Conservation (phyloP, 1,139 yeast genomes). For the Sugiyamaella grinbergsii region DNA sequence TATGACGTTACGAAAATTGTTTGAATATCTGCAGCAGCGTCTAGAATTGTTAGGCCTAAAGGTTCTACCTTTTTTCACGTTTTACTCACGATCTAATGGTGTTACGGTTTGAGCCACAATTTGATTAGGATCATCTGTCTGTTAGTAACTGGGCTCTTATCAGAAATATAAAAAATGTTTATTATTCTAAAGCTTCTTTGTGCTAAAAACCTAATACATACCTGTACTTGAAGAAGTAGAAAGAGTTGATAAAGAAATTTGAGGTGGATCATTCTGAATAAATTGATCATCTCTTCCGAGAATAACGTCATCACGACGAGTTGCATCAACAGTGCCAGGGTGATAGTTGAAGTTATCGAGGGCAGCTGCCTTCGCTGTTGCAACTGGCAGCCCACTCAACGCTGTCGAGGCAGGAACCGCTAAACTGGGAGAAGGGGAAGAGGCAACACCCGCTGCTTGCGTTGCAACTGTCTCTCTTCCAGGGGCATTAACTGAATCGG, state of each 20-base stretch:
- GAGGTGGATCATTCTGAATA: conserved; percentile 1
- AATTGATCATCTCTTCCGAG: background rate
- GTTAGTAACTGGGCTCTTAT: background rate
- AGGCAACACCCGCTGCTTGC: background rate
- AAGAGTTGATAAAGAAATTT: background rate
- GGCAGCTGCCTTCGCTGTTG: background rate
- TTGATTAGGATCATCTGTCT: background rate
- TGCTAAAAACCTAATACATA: conserved; percentile 11
- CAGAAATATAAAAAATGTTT: background rate
- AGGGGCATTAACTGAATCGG: background rate
- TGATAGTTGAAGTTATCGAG: background rate
- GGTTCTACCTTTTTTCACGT: background rate
- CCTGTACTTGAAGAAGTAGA: conserved; percentile 12
- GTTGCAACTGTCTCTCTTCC: background rate
- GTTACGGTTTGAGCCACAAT: background rate
- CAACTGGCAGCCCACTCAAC: background rate
- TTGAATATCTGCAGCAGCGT: conserved; percentile 6
- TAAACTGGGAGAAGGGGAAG: background rate
- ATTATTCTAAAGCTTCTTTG: conserved; percentile 5
- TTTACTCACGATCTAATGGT: background rate
- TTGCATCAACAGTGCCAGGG: background rate
- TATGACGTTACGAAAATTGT: conserved; percentile 12
- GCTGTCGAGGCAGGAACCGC: background rate
- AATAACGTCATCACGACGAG: background rate
- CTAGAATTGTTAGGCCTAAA: conserved; percentile 5